phyloP scores from a whole-genome alignment of 768 basidiomycete genomes.

The Amylocystis lapponica region DNA sequence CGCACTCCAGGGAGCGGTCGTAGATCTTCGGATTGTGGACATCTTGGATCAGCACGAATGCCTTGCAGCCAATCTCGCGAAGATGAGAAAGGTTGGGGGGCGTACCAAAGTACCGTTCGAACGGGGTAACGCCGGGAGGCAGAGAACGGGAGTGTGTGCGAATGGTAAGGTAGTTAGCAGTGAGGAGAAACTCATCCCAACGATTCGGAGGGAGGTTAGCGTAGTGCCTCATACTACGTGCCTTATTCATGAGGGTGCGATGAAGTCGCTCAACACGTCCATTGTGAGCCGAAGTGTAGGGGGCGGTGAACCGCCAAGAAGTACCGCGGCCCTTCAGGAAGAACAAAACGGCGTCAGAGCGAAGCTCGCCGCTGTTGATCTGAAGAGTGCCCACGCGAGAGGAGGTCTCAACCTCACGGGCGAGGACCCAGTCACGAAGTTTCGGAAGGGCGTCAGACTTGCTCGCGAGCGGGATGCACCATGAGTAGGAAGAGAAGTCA shows the following conservation, averaged over 20 bases:
- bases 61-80: slow-evolving; percentile 20
- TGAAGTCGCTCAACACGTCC: slow-evolving; percentile 33
- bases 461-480: slow-evolving; percentile 27
- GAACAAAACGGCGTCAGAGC: not conserved
- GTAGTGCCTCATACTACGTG: slow-evolving; percentile 2
- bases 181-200: slow-evolving; percentile 8
- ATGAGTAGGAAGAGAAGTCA: slow-evolving; percentile 24
- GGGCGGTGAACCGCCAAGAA: slow-evolving; percentile 19
- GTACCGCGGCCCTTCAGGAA: slow-evolving; percentile 2
- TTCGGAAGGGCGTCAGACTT: slow-evolving; percentile 22
- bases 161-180: slow-evolving; percentile 9
- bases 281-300: slow-evolving; percentile 34
- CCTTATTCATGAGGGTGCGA: slow-evolving; percentile 23
- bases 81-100: slow-evolving; percentile 18
- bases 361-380: slow-evolving; percentile 23
- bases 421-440: slow-evolving; percentile 26
- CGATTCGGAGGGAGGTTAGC: slow-evolving; percentile 2
- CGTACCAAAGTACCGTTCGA: slow-evolving; percentile 8
- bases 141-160: slow-evolving; percentile 2
- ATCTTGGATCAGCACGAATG: slow-evolving; percentile 16
- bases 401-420: slow-evolving; percentile 17
- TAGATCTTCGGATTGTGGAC: slow-evolving; percentile 17
- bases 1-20: slow-evolving; percentile 12
- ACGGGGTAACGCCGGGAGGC: slow-evolving; percentile 1
- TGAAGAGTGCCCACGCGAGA: slow-evolving; percentile 11